Evolutionary conservation across 352 stramenopile genomes (phyloP).

Genomic region (Globisporangium okanoganense): DNA sequence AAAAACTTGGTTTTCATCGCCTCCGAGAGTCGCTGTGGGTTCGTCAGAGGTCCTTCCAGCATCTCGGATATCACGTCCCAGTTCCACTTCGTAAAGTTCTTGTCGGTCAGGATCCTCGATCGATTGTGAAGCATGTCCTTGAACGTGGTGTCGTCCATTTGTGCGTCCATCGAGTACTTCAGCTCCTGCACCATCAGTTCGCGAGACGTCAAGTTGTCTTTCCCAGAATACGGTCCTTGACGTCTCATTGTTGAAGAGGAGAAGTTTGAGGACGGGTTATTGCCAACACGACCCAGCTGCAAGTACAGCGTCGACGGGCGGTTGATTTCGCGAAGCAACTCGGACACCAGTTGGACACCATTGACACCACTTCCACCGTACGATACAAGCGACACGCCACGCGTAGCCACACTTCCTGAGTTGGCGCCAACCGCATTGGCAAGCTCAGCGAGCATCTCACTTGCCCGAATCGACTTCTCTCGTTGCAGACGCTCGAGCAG

Average conservation of each 20-base stretch:
- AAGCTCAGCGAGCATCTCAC: constrained; percentile 82
- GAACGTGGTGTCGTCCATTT: constrained; percentile 87
- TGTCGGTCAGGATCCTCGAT: constrained; percentile 80
- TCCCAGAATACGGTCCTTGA: constrained; percentile 16
- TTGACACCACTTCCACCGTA: constrained; percentile 80
- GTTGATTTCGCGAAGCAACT: constrained; percentile 86
- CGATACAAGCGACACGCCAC: constrained; percentile 75
- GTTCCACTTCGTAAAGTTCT: constrained; percentile 91
- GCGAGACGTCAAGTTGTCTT: constrained; percentile 74
- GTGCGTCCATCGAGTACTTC: constrained; percentile 83
- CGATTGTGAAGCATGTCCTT: constrained; percentile 88
- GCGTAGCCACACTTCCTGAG: constrained; percentile 61
- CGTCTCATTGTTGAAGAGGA: constrained; percentile 19
- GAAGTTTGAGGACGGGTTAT: constrained; percentile 17
- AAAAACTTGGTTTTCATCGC: constrained; percentile 93
- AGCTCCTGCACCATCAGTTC: constrained; percentile 86
- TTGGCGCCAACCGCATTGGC: constrained; percentile 75
- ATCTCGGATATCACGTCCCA: constrained; percentile 90
- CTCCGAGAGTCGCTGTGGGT: constrained; percentile 81
- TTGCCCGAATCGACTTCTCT: constrained; percentile 83
- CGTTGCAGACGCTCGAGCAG: constrained; percentile 70
- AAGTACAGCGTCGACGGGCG: constrained; percentile 56
- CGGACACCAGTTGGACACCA: constrained; percentile 82
- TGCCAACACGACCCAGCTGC: constrained; percentile 15
- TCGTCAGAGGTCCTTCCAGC: constrained; percentile 81